phyloP scores from a whole-genome alignment of 345 rosid genomes.

The Lepidium aucheri region DNA sequence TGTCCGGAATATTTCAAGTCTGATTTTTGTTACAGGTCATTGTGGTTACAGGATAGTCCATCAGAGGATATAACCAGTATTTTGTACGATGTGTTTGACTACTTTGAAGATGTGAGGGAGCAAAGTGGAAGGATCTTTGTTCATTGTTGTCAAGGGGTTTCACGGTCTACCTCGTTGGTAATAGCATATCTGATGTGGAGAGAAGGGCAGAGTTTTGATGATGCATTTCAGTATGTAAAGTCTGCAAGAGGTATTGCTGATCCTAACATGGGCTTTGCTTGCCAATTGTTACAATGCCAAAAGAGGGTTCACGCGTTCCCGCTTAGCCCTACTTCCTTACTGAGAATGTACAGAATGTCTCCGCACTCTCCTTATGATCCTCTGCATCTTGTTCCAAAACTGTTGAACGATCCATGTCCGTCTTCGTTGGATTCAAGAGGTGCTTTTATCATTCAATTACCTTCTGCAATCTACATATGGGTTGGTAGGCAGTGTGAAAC shows the following conservation, averaged over 20 bases:
- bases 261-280: constrained; percentile 99
- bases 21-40: constrained; percentile 79
- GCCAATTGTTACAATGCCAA: constrained; percentile 95
- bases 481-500: constrained; percentile 75
- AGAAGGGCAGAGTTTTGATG: constrained; percentile 98
- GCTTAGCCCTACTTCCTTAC: constrained; percentile 90
- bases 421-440: constrained; percentile 91
- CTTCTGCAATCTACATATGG: constrained; percentile 85
- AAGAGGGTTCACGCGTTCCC: constrained; percentile 98
- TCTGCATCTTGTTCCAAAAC: constrained; percentile 92
- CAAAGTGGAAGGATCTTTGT: constrained; percentile 86
- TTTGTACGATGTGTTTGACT: constrained; percentile 94
- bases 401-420: constrained; percentile 83
- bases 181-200: constrained; percentile 99
- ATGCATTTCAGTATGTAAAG: constrained; percentile 95
- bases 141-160: constrained; percentile 98
- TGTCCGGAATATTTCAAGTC: constrained; percentile 96
- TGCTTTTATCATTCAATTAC: constrained; percentile 83
- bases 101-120: constrained; percentile 98
- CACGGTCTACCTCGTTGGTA: constrained; percentile 95
- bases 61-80: constrained; percentile 98
- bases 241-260: constrained; percentile 97
- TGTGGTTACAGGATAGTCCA: constrained; percentile 99
- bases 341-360: constrained; percentile 85
- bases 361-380: constrained; percentile 99